A percentile compares a stretch with the other conserved stretches of the same genome.
These are phyloP conservation scores for Podaxis sp. DNA, from an alignment of 768 basidiomycete species.

Conservation along the genomic window DNA sequence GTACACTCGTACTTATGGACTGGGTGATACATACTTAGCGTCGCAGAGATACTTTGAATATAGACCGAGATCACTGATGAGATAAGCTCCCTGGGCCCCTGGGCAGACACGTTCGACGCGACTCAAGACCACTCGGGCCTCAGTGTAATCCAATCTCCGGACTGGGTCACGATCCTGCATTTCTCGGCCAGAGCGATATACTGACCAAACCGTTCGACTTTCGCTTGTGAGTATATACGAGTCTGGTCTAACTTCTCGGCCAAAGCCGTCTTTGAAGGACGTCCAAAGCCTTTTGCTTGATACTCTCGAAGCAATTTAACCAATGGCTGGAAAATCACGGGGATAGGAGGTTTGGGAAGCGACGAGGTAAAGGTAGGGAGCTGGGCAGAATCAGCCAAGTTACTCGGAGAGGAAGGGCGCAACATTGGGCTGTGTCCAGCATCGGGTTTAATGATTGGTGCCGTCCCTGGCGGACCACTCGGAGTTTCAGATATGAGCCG, in stretches of 20 bases:
- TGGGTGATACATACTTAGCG: too few species aligned
- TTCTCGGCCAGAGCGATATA: slow-evolving; percentile 40
- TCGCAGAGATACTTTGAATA: neutral
- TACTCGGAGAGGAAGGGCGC: neutral
- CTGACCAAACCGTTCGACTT: slow-evolving; percentile 39
- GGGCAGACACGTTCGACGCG: neutral
- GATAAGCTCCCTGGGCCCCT: neutral
- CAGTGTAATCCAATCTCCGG: slow-evolving; percentile 39
- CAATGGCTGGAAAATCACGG: slow-evolving; percentile 10
- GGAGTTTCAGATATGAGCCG: neutral
- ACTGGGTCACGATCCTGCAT: slow-evolving; percentile 36
- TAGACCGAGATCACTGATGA: neutral
- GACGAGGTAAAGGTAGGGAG: neutral
- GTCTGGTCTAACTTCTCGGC: slow-evolving; percentile 31
- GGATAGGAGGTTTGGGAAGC: neutral
- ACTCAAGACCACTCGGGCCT: slow-evolving; percentile 27
- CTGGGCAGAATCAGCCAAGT: neutral
- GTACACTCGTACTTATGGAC: neutral
- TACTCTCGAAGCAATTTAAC: slow-evolving; percentile 12
- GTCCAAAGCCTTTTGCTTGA: slow-evolving; percentile 27
- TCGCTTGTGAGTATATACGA: slow-evolving; percentile 37
- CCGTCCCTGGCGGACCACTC: neutral
- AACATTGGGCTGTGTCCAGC: neutral
- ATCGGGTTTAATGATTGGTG: neutral
- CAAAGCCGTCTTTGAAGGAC: slow-evolving; percentile 38